Evolutionary conservation across 192 early-diverging fungal genomes (phyloP), one percentile per base, ranked within the genome.

Genomic region (Coemansia sp.): DNA sequence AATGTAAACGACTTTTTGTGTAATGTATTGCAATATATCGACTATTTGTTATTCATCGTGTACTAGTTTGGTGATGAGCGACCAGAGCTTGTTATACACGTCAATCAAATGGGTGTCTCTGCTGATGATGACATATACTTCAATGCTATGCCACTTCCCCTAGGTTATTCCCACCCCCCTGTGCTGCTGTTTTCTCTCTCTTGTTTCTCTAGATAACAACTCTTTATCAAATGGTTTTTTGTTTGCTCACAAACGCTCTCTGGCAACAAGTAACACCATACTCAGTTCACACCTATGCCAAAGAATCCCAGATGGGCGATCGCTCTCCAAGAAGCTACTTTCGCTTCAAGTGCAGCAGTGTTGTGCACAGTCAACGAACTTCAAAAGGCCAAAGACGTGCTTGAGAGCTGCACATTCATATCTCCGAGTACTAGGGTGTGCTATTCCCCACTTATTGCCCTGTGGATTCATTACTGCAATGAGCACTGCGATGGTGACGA

Each of bases 391-490:
- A 82, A 82, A 31, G 80, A 82, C 12, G 41, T 72, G 0, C 75
- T 82, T 23, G 75, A 77, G 31, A 14, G 19, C 34, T 74, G 79
- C 50, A 72, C 59, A 36, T 61, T 71, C 42, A 69, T 82, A 15
- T 76, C 75, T 25, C 48, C 58, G 2, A 71, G 72, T 68, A 77
- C 75, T 23, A 77, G 74, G 63, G 72, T 69, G 38, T 77, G 80
- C 63, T 82, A 77, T 64, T 77, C 72, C 36, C 71, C 72, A 63
- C 80, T 75, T 32, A 74, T 82, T 39, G 80, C 80, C 7, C 57
- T 77, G 58, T 77, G 80, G 80, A 70, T 82, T 14, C 80, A 82
- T 63, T 82, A 69, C 59, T 69, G 80, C 63, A 69, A 70, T 27
- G 36, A 39, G 25, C 51, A 64, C 48, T 74, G 61, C 44, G 59